Conservation (phyloP, 1,284 basidiomycete genomes). For the Microbotryum saponariae region DNA sequence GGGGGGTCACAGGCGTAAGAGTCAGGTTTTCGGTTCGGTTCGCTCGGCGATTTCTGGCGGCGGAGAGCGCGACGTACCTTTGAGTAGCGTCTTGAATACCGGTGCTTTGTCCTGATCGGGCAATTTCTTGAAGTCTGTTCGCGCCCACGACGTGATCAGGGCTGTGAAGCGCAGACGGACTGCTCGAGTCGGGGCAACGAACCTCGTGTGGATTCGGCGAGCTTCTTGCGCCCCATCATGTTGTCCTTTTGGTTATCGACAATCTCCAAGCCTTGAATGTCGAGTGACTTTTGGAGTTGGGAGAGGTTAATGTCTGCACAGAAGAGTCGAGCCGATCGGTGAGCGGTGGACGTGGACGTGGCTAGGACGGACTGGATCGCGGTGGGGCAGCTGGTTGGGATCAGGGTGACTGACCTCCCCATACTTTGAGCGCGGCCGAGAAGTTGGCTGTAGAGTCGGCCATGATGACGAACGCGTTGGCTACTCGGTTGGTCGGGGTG, state of each 20-base stretch:
- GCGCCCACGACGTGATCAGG: not conserved
- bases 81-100: slow-evolving; percentile 78
- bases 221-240: slow-evolving; percentile 79
- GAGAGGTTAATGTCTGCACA: slow-evolving; percentile 69
- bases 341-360: not conserved
- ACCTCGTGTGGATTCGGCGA: slow-evolving; percentile 92
- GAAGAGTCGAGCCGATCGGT: not conserved
- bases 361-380: not conserved
- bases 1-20: too few species aligned
- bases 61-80: slow-evolving; percentile 49
- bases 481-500: too few species aligned
- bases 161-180: not conserved
- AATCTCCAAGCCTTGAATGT: slow-evolving; percentile 80
- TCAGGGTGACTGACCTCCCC: slow-evolving; percentile 16
- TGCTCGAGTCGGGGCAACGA: slow-evolving; percentile 11
- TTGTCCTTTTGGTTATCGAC: slow-evolving; percentile 98
- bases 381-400: not conserved
- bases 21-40: not conserved
- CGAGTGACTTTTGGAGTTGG: slow-evolving; percentile 85
- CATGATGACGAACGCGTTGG: slow-evolving; percentile 1
- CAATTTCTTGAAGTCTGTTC: slow-evolving; percentile 82
- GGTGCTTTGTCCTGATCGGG: slow-evolving; percentile 73
- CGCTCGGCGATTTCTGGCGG: too few species aligned
- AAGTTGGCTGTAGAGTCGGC: slow-evolving; percentile 20
- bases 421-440: slow-evolving; percentile 16